Evolutionary conservation across 106 monocot species (phyloP).

Genomic region (Ottelia alismoides): DNA sequence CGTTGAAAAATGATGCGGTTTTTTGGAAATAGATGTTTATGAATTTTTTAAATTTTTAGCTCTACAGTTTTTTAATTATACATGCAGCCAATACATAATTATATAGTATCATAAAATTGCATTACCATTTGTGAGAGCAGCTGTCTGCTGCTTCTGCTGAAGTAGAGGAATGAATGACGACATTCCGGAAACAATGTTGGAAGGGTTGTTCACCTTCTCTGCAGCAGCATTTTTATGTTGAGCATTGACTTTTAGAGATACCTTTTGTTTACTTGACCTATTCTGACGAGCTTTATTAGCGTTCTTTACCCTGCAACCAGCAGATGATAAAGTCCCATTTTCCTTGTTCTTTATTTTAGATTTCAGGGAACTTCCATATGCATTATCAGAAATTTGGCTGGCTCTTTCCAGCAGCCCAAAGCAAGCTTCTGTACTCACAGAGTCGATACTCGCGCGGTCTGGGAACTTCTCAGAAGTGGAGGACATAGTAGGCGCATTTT

Average conservation of each 20-base stretch:
- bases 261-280: slow-evolving; percentile 15
- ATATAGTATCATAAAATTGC: too few relatives aligned
- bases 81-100: too few relatives aligned
- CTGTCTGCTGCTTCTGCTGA: too few relatives aligned
- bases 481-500: slow-evolving; percentile 20
- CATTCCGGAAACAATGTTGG: slow-evolving; percentile 45
- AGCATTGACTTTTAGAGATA: slow-evolving; percentile 6
- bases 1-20: too few relatives aligned
- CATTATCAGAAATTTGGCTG: slow-evolving; percentile 5
- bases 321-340: slow-evolving; percentile 10
- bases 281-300: slow-evolving; percentile 5
- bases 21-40: too few relatives aligned
- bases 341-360: slow-evolving; percentile 11
- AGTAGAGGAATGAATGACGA: slow-evolving; percentile 58
- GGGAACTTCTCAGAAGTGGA: slow-evolving; percentile 6
- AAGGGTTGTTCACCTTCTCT: slow-evolving; percentile 21
- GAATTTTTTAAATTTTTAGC: too few relatives aligned
- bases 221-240: slow-evolving; percentile 8
- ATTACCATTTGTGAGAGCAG: too few relatives aligned
- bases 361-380: slow-evolving; percentile 2
- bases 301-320: slow-evolving; percentile 1
- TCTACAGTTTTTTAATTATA: too few relatives aligned
- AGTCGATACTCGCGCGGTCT: slow-evolving; percentile 14
- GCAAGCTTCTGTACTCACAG: slow-evolving; percentile 18
- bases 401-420: slow-evolving; percentile 1